Percentiles rank a stretch among this genome's conserved stretches.
These are phyloP conservation scores for Monosporascus sp. DNA, from an alignment of 2,329 filamentous ascomycete genomes.

Conservation along the genomic window DNA sequence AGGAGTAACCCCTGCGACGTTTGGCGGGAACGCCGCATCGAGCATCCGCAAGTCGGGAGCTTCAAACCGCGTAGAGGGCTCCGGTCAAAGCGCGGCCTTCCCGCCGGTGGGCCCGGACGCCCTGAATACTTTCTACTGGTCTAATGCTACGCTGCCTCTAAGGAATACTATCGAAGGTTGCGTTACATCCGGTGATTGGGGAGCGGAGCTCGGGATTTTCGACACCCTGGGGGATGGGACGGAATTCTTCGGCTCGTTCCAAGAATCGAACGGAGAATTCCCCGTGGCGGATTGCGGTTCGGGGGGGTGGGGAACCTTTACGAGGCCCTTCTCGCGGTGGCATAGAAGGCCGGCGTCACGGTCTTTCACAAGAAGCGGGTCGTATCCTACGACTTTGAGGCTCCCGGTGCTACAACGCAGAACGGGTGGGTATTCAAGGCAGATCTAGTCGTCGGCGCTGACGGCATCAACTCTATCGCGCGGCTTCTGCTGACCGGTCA, in stretches of 20 bases:
- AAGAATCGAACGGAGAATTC: neutral
- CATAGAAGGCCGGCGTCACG: constrained; percentile 19
- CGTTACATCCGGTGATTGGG: neutral
- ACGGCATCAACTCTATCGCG: constrained; percentile 21
- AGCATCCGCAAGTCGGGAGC: neutral
- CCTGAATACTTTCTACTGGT: constrained; percentile 4
- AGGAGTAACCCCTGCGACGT: neutral
- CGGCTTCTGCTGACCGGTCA: constrained; percentile 20
- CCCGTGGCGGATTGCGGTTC: constrained; percentile 1
- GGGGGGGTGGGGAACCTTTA: constrained; percentile 28
- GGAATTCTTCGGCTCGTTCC: constrained; percentile 1
- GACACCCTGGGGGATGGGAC: neutral
- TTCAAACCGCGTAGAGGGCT: neutral
- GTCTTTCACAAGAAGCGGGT: constrained; percentile 21
- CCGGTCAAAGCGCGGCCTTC: neutral
- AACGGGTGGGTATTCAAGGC: constrained; percentile 14
- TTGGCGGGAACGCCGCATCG: neutral
- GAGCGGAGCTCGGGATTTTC: neutral
- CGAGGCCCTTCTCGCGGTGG: constrained; percentile 23
- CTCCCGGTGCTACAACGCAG: constrained; percentile 13
- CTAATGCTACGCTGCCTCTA: constrained; percentile 2
- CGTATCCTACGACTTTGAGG: constrained; percentile 16
- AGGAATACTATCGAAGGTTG: constrained; percentile 3
- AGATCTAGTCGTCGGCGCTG: constrained; percentile 18
- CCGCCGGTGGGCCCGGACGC: neutral